Base-by-base conservation (phyloP, 257 asterid genomes). In the Prunella vulgaris region DNA sequence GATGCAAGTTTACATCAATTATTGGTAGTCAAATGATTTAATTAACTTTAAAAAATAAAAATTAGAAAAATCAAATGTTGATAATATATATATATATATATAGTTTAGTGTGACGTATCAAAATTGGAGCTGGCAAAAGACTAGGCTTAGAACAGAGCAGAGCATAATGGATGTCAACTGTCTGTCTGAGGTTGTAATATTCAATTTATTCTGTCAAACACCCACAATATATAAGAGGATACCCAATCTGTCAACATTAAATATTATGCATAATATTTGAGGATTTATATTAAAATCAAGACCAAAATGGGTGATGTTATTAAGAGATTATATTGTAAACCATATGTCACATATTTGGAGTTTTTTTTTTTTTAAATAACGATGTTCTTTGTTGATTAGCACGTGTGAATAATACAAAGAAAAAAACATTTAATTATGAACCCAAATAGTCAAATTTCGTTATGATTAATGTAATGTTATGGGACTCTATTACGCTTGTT, bases 81-180 rank as follows among this genome's bases (percentile, higher is more conserved):
- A 60, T 38, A 60, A 53, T 53, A 20, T n/a, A n/a, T n/a, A 37
- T 42, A 42, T 12, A 21, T 49, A 30, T 40, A 15, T 20, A 33
- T 60, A 46, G 38, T 61, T 48, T 60, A 48, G 63, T 60, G 63
- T 67, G 71, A 65, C 68, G 64, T 66, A 61, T 59, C 53, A 68
- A 61, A 32, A 42, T 49, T 14, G n/a, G 79, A 74, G 76, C 58
- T 81, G 76, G 82, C 80, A 70, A 40, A 61, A 77, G 58, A 74
- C 40, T 71, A 74, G 52, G 76, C 20, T 65, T 24, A 40, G 72
- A 76, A 40, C 30, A 42, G 71, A 44, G 72, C 38, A 42, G 70
- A 42, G 75, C 75, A 66, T 28, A 56, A 52, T 74, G 35, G 64
- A 53, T 17, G 77, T 71, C 83, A 79, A 72, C 78, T 72, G 70